These are phyloP conservation scores for Phytophthora citricola DNA, from an alignment of 352 stramenopile genomes.

Conservation along the genomic window DNA sequence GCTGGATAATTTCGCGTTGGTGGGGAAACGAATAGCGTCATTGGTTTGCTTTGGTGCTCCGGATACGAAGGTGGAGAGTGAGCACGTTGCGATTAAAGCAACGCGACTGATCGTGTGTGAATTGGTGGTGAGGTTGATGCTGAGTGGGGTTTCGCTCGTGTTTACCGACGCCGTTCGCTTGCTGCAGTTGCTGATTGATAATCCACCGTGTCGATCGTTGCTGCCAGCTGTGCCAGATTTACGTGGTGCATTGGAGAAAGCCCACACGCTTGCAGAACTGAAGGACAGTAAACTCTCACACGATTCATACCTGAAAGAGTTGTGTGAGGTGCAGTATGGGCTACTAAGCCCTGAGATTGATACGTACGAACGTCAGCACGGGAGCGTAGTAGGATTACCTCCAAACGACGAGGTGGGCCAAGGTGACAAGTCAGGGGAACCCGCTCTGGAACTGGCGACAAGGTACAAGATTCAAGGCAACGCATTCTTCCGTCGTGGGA, in stretches of 20 bases:
- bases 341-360: constrained; percentile 61
- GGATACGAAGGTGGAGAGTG: neutral
- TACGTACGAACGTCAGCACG: constrained; percentile 46
- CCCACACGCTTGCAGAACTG: constrained; percentile 38
- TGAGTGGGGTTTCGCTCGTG: constrained; percentile 60
- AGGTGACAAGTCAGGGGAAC: constrained; percentile 9
- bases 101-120: constrained; percentile 40
- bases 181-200: constrained; percentile 69
- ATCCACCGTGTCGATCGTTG: constrained; percentile 23
- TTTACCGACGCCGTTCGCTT: constrained; percentile 63
- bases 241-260: constrained; percentile 66
- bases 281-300: constrained; percentile 41
- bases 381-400: constrained; percentile 63
- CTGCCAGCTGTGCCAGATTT: constrained; percentile 53
- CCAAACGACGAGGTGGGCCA: constrained; percentile 21
- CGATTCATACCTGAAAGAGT: constrained; percentile 54
- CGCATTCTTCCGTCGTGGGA: constrained; percentile 64
- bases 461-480: constrained; percentile 67
- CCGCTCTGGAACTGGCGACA: constrained; percentile 32
- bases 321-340: constrained; percentile 50
- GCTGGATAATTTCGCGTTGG: constrained; percentile 25
- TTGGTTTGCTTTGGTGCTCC: constrained; percentile 34
- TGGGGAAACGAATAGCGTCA: constrained; percentile 30
- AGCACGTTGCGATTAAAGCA: neutral
- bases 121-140: constrained; percentile 59